phyloP scores from a whole-genome alignment of 805 yeast genomes.

The Metschnikowia baotianmanensis region DNA sequence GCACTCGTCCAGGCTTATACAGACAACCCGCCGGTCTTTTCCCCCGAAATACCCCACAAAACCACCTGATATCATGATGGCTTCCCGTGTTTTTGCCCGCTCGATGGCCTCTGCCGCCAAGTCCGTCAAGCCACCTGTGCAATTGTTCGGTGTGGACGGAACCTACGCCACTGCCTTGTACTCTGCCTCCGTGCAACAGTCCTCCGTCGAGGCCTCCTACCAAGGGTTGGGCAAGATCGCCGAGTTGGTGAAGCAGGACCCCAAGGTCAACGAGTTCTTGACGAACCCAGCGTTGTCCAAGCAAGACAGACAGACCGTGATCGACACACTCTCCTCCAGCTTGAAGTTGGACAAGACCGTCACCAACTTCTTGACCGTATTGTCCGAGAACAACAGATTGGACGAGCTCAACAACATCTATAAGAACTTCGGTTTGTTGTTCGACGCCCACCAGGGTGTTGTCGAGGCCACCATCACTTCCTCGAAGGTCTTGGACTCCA shows the following conservation, averaged over 20 bases:
- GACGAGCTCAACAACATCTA: slow-evolving; percentile 61
- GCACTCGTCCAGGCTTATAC: neutral
- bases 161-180: slow-evolving; percentile 94
- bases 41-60: neutral
- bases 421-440: slow-evolving; percentile 69
- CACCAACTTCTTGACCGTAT: slow-evolving; percentile 74
- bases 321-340: slow-evolving; percentile 51
- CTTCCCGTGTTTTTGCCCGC: slow-evolving; percentile 66
- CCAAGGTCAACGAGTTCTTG: slow-evolving; percentile 59
- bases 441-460: slow-evolving; percentile 87
- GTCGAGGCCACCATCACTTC: slow-evolving; percentile 93
- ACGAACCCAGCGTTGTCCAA: slow-evolving; percentile 80
- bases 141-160: slow-evolving; percentile 93
- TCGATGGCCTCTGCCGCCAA: slow-evolving; percentile 70
- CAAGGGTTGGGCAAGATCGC: slow-evolving; percentile 60
- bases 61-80: slow-evolving; percentile 34
- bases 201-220: slow-evolving; percentile 69
- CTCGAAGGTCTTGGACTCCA: slow-evolving; percentile 78
- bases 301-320: slow-evolving; percentile 71
- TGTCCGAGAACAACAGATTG: slow-evolving; percentile 95
- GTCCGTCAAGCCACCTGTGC: slow-evolving; percentile 80
- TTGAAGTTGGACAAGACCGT: slow-evolving; percentile 65
- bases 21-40: neutral
- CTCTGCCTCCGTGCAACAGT: slow-evolving; percentile 83
- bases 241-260: slow-evolving; percentile 56